Evolutionary conservation across 768 basidiomycete species (phyloP).

Genomic region (Lactifluus volemus): DNA sequence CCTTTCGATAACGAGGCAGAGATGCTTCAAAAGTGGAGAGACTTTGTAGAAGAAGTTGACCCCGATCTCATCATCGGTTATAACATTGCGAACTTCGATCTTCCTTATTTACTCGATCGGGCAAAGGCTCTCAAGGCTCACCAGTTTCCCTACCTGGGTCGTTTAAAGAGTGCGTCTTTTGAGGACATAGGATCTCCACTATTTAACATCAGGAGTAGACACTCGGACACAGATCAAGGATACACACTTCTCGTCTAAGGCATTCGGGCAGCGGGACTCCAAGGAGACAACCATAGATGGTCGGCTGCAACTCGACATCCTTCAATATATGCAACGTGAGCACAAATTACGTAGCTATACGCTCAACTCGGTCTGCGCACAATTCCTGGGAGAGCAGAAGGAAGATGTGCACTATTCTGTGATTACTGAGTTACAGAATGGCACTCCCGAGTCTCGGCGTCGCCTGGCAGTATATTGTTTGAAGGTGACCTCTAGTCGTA

Average conservation of each 20-base stretch:
- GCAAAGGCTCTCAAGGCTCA: conserved; percentile 69
- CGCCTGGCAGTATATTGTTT: conserved; percentile 96
- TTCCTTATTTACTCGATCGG: conserved; percentile 91
- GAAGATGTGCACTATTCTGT: conserved; percentile 99
- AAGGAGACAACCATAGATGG: conserved; percentile 90
- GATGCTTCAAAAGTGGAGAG: conserved; percentile 77
- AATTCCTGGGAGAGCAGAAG: conserved; percentile 97
- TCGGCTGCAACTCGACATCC: conserved; percentile 87
- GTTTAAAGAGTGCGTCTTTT: conserved; percentile 22
- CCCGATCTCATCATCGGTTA: conserved; percentile 97
- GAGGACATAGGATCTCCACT: neutral
- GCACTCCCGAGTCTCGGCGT: conserved; percentile 85
- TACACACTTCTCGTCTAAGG: conserved; percentile 96
- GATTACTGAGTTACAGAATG: conserved; percentile 96
- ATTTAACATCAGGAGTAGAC: conserved; percentile 35
- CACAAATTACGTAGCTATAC: conserved; percentile 96
- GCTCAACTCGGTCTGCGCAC: conserved; percentile 94
- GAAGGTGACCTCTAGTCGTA: conserved; percentile 50
- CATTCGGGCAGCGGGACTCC: conserved; percentile 93
- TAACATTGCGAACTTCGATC: conserved; percentile 90
- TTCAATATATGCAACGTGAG: conserved; percentile 98
- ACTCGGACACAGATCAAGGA: conserved; percentile 74
- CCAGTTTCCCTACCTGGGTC: conserved; percentile 66
- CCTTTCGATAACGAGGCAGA: conserved; percentile 66
- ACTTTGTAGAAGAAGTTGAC: conserved; percentile 84